Base-by-base conservation (phyloP, 805 yeast species). In the Spathaspora sp. region DNA sequence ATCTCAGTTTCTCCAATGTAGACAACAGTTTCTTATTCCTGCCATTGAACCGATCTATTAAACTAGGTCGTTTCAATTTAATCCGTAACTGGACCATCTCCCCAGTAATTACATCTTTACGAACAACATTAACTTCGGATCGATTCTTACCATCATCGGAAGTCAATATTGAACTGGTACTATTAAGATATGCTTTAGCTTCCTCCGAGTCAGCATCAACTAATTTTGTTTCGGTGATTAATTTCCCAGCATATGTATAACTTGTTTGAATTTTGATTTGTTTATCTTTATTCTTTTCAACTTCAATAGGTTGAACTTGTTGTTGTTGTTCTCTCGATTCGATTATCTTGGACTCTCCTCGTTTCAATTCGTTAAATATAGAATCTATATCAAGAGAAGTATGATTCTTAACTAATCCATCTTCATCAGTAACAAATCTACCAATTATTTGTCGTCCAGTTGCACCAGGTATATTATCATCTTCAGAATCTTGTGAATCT, bases 221-320 rank as follows among this genome's bases (percentile, higher is more conserved):
- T 67, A 78, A 74, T 66, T 89, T 90, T 53, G 85, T 85, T 61
- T 92, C 97, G 0, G 86, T 81, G 1, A 87, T 76, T 2, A 83
- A 74, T 59, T 87, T 87, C 5, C 97, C 97, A 0, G 99, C 98
- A 76, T 90, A 93, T 52, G 88, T 87, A 64, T 89, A 93, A 2
- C 85, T 81, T 55, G 94, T 77, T 53, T 81, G 84, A 51, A 93
- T 91, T 58, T 82, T 81, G 51, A 93, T 79, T 62, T 48, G 52
- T 19, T 44, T 44, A 9, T 47, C 35, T 31, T 26, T 17, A 42
- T 39, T 45, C 17, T 17, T 29, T 3, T 29, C 32, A 29, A 29
- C 14, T 12, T n/a, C 12, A 12, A 11, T 29, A 11, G 32, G n/a
- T n/a, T 10, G 59, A 56, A 10, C 44, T 44, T 43, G 23, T 46